These are phyloP conservation scores for Lactarius pseudohatsudake DNA, from an alignment of 768 basidiomycete genomes.

Conservation along the genomic window DNA sequence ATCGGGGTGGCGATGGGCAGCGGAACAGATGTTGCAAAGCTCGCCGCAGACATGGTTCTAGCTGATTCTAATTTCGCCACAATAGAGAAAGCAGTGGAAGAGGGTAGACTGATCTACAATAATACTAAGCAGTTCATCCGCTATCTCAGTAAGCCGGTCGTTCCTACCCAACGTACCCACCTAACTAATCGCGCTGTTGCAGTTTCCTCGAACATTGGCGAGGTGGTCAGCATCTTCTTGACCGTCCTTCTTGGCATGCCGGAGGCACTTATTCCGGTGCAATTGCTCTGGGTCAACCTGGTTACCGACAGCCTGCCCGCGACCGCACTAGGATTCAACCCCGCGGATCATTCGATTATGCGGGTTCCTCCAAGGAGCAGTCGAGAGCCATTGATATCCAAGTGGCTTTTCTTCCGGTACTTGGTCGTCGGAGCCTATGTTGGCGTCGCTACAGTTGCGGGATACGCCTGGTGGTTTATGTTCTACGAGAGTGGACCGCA, in stretches of 20 bases:
- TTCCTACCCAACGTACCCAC: slow-evolving; percentile 12
- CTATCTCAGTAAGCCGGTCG: slow-evolving; percentile 75
- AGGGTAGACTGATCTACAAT: slow-evolving; percentile 97
- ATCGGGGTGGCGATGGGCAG: slow-evolving; percentile 99
- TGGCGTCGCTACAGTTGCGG: slow-evolving; percentile 91
- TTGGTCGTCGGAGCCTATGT: slow-evolving; percentile 93
- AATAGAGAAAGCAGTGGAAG: slow-evolving; percentile 95
- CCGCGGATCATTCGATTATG: slow-evolving; percentile 97
- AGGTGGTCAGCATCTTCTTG: slow-evolving; percentile 96
- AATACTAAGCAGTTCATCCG: slow-evolving; percentile 99
- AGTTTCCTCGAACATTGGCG: slow-evolving; percentile 97
- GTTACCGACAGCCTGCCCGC: slow-evolving; percentile 97
- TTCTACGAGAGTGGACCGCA: slow-evolving; percentile 88
- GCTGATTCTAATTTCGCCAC: slow-evolving; percentile 97
- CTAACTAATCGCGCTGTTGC: slow-evolving; percentile 20
- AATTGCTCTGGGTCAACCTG: slow-evolving; percentile 97
- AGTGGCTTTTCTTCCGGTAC: slow-evolving; percentile 96
- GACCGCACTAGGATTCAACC: slow-evolving; percentile 97
- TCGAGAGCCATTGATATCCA: slow-evolving; percentile 86
- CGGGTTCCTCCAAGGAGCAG: slow-evolving; percentile 87
- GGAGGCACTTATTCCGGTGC: slow-evolving; percentile 97
- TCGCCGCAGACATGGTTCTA: slow-evolving; percentile 97
- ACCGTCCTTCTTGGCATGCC: slow-evolving; percentile 98
- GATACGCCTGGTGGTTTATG: slow-evolving; percentile 99
- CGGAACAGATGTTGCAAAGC: slow-evolving; percentile 96